These are phyloP conservation scores for Hymenoscyphus occultus DNA, from an alignment of 2,329 filamentous ascomycete genomes.

Conservation along the genomic window DNA sequence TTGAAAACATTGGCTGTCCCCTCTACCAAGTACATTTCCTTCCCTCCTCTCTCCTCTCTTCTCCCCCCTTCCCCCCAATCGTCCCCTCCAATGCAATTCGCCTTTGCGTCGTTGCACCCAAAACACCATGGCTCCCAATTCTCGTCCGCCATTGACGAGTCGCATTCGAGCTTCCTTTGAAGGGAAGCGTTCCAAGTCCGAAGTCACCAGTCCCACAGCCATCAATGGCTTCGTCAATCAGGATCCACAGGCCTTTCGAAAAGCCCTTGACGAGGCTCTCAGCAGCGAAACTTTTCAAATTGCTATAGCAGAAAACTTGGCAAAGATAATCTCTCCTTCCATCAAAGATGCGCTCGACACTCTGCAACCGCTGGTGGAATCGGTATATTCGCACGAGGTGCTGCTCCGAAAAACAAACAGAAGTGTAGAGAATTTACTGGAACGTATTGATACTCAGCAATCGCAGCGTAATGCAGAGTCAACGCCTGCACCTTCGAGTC, in stretches of 20 bases:
- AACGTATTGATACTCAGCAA: conserved; percentile 27
- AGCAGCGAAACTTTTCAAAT: conserved; percentile 33
- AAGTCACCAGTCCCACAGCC: conserved; percentile 17
- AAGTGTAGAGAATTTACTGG: conserved; percentile 33
- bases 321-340: conserved; percentile 32
- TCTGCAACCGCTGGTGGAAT: conserved; percentile 35
- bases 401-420: conserved; percentile 34
- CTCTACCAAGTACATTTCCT: neutral
- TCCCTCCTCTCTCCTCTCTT: conserved; percentile 9
- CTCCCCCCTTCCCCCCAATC: conserved; percentile 8
- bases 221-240: conserved; percentile 24
- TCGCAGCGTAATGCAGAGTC: conserved; percentile 7
- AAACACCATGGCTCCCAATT: conserved; percentile 26
- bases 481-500: conserved; percentile 7
- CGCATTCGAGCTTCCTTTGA: conserved; percentile 35
- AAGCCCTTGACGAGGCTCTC: conserved; percentile 32
- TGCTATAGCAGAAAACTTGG: conserved; percentile 34
- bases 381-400: conserved; percentile 35
- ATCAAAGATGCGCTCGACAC: conserved; percentile 36
- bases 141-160: conserved; percentile 34
- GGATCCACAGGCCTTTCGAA: conserved; percentile 30
- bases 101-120: conserved; percentile 9
- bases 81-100: conserved; percentile 13
- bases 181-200: conserved; percentile 26
- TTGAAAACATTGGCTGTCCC: conserved; percentile 9